Percentiles rank a stretch among this genome's conserved stretches.
Evolutionary conservation across 2,329 filamentous ascomycete species (phyloP).

Genomic region (Xylariaceae sp.): DNA sequence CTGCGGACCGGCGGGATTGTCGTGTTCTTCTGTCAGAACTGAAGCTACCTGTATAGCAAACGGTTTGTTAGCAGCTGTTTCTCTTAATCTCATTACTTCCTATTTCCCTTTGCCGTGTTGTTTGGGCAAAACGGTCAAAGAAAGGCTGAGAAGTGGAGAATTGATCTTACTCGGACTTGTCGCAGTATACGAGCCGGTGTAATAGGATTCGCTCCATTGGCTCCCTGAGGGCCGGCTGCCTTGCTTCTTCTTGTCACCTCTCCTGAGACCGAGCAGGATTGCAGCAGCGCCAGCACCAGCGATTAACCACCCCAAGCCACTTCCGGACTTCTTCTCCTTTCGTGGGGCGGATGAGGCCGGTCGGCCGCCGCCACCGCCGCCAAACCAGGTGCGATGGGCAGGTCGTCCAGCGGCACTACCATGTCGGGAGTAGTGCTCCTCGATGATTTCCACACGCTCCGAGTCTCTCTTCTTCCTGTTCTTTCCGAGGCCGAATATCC

Average conservation of each 20-base stretch:
- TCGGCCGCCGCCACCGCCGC: constrained; percentile 44
- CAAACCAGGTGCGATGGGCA: constrained; percentile 55
- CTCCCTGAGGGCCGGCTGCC: constrained; percentile 40
- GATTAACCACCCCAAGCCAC: constrained; percentile 50
- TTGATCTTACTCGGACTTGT: constrained; percentile 52
- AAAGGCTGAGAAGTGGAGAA: too few species aligned
- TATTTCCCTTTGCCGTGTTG: too few species aligned
- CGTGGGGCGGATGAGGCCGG: constrained; percentile 32
- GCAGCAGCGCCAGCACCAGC: constrained; percentile 49
- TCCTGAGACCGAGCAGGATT: constrained; percentile 50
- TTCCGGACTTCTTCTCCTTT: constrained; percentile 49
- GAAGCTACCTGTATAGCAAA: constrained; percentile 38
- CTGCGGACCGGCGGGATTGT: constrained; percentile 31
- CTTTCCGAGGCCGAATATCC: constrained; percentile 55
- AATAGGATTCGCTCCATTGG: constrained; percentile 49
- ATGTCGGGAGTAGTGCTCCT: constrained; percentile 57
- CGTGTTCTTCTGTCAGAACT: constrained; percentile 44
- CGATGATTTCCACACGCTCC: constrained; percentile 57
- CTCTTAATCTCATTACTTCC: too few species aligned
- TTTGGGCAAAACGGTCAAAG: too few species aligned
- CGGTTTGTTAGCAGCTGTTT: constrained; percentile 24
- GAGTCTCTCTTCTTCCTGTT: constrained; percentile 44
- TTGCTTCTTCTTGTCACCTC: constrained; percentile 44
- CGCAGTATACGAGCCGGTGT: constrained; percentile 50
- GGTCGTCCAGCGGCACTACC: constrained; percentile 45